Percentiles rank a stretch among this genome's conserved stretches.
These are phyloP conservation scores for Arctium minus DNA, from an alignment of 129 eudicot species.

Conservation along the genomic window DNA sequence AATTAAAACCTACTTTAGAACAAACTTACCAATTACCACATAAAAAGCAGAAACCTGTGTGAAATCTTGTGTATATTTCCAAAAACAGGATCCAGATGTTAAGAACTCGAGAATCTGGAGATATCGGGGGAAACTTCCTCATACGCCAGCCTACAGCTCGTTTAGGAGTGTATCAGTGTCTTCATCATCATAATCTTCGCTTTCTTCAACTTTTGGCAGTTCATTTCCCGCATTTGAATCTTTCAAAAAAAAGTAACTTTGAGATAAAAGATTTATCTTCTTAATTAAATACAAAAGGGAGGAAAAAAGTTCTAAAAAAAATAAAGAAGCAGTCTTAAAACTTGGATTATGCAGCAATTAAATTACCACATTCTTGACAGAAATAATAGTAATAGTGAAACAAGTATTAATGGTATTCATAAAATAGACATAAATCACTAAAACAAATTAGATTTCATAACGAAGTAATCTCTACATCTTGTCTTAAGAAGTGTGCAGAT, in stretches of 20 bases:
- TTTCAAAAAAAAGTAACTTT: slow-evolving; percentile 20
- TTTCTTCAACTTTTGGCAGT: slow-evolving; percentile 17
- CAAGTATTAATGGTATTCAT: no score
- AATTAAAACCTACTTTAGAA: background rate
- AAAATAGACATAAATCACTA: no score
- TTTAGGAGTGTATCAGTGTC: slow-evolving; percentile 35
- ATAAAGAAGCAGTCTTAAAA: no score
- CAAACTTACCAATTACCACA: background rate
- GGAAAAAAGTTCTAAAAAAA: no score
- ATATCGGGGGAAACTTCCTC: background rate
- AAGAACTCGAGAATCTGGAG: background rate
- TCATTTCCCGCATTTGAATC: slow-evolving; percentile 13
- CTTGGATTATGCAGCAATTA: no score
- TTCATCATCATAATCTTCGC: slow-evolving; percentile 25
- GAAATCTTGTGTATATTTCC: slow-evolving; percentile 13
- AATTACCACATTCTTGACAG: no score
- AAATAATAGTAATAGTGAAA: no score
- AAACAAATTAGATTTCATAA: no score
- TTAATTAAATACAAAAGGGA: no score
- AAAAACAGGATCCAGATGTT: background rate
- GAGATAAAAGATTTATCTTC: no score
- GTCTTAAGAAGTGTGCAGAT: no score
- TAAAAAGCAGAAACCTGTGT: background rate
- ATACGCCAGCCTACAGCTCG: slow-evolving; percentile 50
- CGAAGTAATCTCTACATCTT: no score